Base-by-base conservation (phyloP, 805 yeast species). In the Yamadazyma philogaea region DNA sequence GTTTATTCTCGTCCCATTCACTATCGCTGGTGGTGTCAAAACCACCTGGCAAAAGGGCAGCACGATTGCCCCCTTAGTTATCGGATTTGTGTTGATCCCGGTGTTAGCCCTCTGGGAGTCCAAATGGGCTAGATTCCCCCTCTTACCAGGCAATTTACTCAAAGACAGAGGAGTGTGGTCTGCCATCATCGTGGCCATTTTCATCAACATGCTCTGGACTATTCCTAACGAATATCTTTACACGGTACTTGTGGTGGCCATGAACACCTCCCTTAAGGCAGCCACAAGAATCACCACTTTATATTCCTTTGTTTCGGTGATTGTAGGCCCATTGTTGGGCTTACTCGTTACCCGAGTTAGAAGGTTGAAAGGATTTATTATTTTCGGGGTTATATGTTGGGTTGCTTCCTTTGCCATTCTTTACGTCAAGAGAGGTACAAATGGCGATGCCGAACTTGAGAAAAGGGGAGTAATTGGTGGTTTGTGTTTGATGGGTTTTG, bases 121-220 rank as follows among this genome's bases (percentile, higher is more conserved):
- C 20, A 70, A 67, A 45, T 67, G 65, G 46, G 79, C 89, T 15
- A 64, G 58, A 38, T 69, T 74, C 53, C 93, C 95, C n/a, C 57
- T 86, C 33, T 60, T 78, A 15, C 91, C 93, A 15, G 66, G 68
- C 49, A 60, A 67, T 11, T 67, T 82, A 47, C 57, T 85, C 54
- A 77, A 68, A 45, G 86, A 85, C 59, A 76, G 88, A 51, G 86
- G 84, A 47, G 81, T 84, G 24, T 82, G 87, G 84, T 66, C 87
- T 11, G 84, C 90, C n/a, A 54, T 82, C 44, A 54, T 69, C 22
- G 72, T 83, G 47, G 82, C 78, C 2, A 60, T 82, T 44, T 61
- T 83, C 47, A 68, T 82, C 45, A 76, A 82, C 62, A 74, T 81
- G 55, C 67, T 81, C 41, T 82, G 77, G 75, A 75, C 79, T 59